Evolutionary conservation across 2,329 filamentous ascomycete species (phyloP), one percentile per base, ranked within the genome.

Genomic region (Septoria linicola): DNA sequence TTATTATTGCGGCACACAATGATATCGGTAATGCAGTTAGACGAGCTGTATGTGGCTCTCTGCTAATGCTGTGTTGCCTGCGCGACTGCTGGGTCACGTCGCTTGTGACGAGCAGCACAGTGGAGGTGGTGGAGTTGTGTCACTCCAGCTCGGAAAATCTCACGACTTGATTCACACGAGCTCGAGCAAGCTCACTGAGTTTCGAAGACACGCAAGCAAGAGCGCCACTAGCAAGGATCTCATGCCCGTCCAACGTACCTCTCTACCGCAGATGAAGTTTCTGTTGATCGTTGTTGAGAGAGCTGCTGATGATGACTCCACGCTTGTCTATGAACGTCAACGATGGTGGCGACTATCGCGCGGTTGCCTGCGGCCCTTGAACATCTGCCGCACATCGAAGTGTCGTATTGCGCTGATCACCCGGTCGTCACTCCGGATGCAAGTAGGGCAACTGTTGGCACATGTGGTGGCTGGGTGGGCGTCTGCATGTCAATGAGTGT

Each of bases 171-270:
- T n/a, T 4, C 32, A n/a, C 32, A 35, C 32, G 6, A 6, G 32
- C 32, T 35, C 41, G 41, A 34, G 27, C 21, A 5, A 27, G 23
- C 5, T 27, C 23, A 5, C 23, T 27, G 23, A 27, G 23, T 27
- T 27, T 27, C 23, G 10, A 14, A 49, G 41, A 53, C 50, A 50
- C 54, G 54, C 50, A 56, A 50, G 45, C 50, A 45, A 43, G 42
- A 42, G 42, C 10, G 42, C 19, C 42, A 31, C 42, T 45, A 45
- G 32, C 42, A 30, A 16, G 42, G 42, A 45, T 35, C 19, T 27
- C 42, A 27, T 45, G 42, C 19, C 32, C 17, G 42, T 21, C 20
- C 20, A n/a, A 19, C 32, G 39, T 13, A 8, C 7, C 13, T 41
- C n/a, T 16, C 23, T 27, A 17, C 19, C 19, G 42, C 27, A 45